phyloP scores from a whole-genome alignment of 2,329 filamentous ascomycete species.

The Aspergillus alliaceus region DNA sequence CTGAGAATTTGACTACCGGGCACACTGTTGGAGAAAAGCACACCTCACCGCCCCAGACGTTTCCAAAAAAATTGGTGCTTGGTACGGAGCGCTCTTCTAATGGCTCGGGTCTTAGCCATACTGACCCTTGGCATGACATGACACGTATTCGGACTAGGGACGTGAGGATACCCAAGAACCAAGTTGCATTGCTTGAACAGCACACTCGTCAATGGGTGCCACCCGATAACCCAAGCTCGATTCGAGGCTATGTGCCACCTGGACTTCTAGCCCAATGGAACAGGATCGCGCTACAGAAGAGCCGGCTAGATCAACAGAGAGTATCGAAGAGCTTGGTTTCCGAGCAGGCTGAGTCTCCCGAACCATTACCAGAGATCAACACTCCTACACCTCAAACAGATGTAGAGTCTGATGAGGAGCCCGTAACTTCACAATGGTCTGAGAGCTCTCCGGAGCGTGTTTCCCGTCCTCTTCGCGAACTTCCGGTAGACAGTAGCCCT shows the following conservation, averaged over 20 bases:
- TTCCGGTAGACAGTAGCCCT: slow-evolving; percentile 34
- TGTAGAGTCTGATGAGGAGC: slow-evolving; percentile 18
- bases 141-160: slow-evolving; percentile 22
- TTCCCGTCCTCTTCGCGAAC: slow-evolving; percentile 8
- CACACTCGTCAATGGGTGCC: neutral
- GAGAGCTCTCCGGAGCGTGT: slow-evolving; percentile 14
- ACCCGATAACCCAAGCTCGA: neutral
- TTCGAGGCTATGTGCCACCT: slow-evolving; percentile 35
- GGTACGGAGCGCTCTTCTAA: neutral
- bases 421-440: slow-evolving; percentile 17
- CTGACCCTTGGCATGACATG: slow-evolving; percentile 32
- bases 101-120: neutral
- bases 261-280: slow-evolving; percentile 40
- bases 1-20: neutral
- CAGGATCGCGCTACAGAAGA: slow-evolving; percentile 18
- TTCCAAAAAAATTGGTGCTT: neutral
- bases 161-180: slow-evolving; percentile 3
- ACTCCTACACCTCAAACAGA: slow-evolving; percentile 16
- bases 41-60: neutral
- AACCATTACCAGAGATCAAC: slow-evolving; percentile 1
- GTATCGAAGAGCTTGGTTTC: neutral
- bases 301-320: neutral
- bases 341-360: neutral
- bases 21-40: neutral
- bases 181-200: slow-evolving; percentile 3